phyloP scores from a whole-genome alignment of 805 yeast genomes.

The Kuraishia borneana region DNA sequence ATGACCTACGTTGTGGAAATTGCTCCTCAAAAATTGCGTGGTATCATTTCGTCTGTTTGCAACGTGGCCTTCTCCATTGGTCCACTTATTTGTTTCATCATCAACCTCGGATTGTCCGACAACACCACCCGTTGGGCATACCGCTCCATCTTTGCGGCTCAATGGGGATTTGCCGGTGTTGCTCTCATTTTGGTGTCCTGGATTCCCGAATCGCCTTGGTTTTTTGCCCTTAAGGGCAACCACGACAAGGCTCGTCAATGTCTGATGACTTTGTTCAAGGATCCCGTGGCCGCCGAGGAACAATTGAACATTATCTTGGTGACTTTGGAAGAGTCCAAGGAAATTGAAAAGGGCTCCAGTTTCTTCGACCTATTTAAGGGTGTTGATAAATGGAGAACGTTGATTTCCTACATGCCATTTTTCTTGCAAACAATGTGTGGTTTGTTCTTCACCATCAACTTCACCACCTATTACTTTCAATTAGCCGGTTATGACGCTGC shows the following conservation, averaged over 20 bases:
- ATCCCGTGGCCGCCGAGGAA: slow-evolving; percentile 1
- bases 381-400: slow-evolving; percentile 35
- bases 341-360: slow-evolving; percentile 21
- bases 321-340: slow-evolving; percentile 1
- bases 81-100: slow-evolving; percentile 23
- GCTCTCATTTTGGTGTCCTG: slow-evolving; percentile 3
- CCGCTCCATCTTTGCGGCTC: slow-evolving; percentile 10
- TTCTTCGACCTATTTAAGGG: slow-evolving; percentile 33
- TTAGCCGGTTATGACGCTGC: slow-evolving; percentile 7
- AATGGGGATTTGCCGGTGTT: slow-evolving; percentile 8
- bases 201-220: slow-evolving; percentile 13
- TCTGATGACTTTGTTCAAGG: slow-evolving; percentile 11
- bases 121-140: slow-evolving; percentile 10
- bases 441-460: slow-evolving; percentile 51
- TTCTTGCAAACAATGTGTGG: slow-evolving; percentile 50
- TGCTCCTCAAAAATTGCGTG: slow-evolving; percentile 27
- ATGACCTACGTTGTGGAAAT: slow-evolving; percentile 32
- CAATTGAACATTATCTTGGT: slow-evolving; percentile 8
- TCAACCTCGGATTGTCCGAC: slow-evolving; percentile 18
- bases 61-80: slow-evolving; percentile 31
- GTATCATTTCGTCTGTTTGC: slow-evolving; percentile 26
- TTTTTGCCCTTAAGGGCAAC: slow-evolving; percentile 19
- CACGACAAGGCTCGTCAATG: slow-evolving; percentile 29
- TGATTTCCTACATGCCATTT: slow-evolving; percentile 36
- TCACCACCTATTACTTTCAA: slow-evolving; percentile 31